Evolutionary conservation across 352 stramenopile species (phyloP).

Genomic region (Pythium aristosporum): DNA sequence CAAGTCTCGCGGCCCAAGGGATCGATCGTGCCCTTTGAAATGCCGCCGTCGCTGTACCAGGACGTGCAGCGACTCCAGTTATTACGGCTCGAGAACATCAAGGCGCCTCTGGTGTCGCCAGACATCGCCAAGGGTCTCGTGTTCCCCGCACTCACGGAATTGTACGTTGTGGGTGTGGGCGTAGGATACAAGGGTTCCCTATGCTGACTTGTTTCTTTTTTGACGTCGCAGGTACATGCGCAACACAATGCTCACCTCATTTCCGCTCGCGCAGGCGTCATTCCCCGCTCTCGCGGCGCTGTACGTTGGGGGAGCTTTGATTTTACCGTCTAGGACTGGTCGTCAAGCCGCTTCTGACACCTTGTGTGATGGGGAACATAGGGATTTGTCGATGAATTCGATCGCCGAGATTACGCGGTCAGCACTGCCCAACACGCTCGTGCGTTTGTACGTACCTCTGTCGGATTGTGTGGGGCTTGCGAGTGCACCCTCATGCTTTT

Average conservation of each 20-base stretch:
- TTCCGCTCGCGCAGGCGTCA: constrained; percentile 11
- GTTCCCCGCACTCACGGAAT: not conserved
- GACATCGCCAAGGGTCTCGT: not conserved
- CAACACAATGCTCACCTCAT: constrained; percentile 20
- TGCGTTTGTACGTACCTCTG: constrained; percentile 3
- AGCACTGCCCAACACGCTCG: not conserved
- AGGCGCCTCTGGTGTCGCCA: not conserved
- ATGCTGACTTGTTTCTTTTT: not conserved
- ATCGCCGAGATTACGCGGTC: not conserved
- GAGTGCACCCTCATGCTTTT: not conserved
- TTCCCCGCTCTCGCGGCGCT: constrained; percentile 2
- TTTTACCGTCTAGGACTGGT: not conserved
- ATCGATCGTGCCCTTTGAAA: constrained; percentile 12
- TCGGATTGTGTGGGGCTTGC: not conserved
- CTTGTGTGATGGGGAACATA: not conserved
- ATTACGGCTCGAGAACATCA: constrained; percentile 14
- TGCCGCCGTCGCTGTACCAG: not conserved
- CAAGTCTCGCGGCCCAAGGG: not conserved
- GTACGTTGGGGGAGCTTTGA: not conserved
- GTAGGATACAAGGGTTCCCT: not conserved
- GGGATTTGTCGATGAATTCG: constrained; percentile 13
- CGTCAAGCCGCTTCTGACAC: not conserved
- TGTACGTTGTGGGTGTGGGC: not conserved
- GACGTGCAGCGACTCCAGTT: not conserved
- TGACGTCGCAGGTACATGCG: constrained; percentile 8